phyloP scores from a whole-genome alignment of 2,329 filamentous ascomycete genomes.

The Colletotrichum sp. region DNA sequence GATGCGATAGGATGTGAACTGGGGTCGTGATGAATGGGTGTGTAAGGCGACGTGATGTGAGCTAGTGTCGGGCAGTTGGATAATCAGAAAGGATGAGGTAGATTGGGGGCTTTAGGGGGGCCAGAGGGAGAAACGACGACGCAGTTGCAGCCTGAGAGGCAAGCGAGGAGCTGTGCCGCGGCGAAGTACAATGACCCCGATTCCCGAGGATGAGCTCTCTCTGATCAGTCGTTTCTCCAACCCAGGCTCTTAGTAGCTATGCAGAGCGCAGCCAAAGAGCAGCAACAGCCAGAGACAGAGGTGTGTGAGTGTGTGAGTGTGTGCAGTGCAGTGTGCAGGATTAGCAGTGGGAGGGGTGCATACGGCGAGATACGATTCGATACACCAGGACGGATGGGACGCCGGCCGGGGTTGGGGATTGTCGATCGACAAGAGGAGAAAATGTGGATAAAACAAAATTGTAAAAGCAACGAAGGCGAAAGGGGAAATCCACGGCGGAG shows the following conservation, averaged over 20 bases:
- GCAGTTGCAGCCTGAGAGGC: background rate
- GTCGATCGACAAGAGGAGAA: constrained; percentile 18
- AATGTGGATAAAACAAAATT: constrained; percentile 15
- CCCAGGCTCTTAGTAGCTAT: background rate
- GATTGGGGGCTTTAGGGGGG: background rate
- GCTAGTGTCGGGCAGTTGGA: background rate
- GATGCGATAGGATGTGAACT: constrained; percentile 1
- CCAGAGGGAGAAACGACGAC: background rate
- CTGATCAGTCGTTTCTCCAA: background rate
- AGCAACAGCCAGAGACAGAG: background rate
- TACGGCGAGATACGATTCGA: constrained; percentile 15
- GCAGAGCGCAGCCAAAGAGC: background rate
- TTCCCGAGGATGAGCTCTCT: background rate
- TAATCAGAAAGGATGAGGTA: background rate
- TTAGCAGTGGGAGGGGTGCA: constrained; percentile 2
- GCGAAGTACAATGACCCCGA: background rate
- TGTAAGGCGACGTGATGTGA: background rate
- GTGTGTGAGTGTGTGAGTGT: background rate
- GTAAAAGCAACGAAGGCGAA: background rate
- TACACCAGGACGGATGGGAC: constrained; percentile 7
- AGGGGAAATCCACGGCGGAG: background rate
- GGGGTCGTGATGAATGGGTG: background rate
- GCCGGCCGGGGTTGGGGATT: background rate
- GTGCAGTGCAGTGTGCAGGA: constrained; percentile 2
- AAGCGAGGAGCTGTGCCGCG: background rate